phyloP scores from a whole-genome alignment of 768 basidiomycete genomes.

The Leucocoprinus leucothites region DNA sequence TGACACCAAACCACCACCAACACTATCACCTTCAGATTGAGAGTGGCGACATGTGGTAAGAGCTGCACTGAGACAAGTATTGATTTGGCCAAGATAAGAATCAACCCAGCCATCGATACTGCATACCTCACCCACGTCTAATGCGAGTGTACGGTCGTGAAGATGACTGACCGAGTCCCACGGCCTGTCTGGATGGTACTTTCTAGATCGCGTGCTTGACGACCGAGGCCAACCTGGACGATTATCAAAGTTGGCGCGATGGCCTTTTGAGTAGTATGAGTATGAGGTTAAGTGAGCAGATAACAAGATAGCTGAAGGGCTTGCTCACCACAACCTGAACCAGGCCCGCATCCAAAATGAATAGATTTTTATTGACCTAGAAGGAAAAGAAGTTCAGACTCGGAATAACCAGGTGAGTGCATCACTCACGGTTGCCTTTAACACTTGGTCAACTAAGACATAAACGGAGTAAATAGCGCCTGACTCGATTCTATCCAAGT shows the following conservation, averaged over 20 bases:
- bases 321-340: conserved; percentile 25
- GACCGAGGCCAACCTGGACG: not conserved
- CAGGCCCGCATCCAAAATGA: conserved; percentile 20
- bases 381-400: too few species aligned
- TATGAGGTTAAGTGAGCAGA: not conserved
- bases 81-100: too few species aligned
- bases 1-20: too few species aligned
- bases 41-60: too few species aligned
- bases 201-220: not conserved
- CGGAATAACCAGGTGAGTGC: not conserved
- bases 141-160: too few species aligned
- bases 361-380: not conserved
- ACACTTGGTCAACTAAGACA: conserved; percentile 23
- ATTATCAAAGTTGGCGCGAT: conserved; percentile 1
- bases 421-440: conserved; percentile 16
- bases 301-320: not conserved
- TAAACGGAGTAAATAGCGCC: conserved; percentile 28
- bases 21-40: too few species aligned
- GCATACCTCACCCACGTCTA: too few species aligned
- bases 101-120: too few species aligned
- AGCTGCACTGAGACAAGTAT: too few species aligned
- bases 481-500: conserved; percentile 25
- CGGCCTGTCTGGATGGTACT: too few species aligned
- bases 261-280: not conserved
- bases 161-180: too few species aligned